These are phyloP conservation scores for Solanum stenotomum DNA, from an alignment of 257 asterid genomes.

Conservation along the genomic window DNA sequence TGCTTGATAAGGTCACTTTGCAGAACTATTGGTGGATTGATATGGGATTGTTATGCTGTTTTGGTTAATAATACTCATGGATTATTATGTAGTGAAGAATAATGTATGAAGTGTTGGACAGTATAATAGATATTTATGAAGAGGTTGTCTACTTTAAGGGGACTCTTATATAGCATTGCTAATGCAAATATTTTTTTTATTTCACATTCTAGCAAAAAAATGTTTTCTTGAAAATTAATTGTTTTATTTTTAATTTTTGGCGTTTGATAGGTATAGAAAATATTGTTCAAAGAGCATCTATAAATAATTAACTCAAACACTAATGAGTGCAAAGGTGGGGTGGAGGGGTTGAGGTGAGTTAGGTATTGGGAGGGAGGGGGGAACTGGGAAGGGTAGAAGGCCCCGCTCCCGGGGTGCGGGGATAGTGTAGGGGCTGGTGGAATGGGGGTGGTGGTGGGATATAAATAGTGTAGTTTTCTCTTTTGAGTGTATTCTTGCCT, in stretches of 20 bases:
- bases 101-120: not conserved
- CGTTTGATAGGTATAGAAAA: not conserved
- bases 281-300: not conserved
- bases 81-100: not conserved
- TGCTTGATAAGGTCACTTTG: not conserved
- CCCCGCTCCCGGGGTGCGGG: not conserved
- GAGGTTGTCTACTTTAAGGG: not conserved
- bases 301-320: not conserved
- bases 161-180: not conserved
- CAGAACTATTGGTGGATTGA: not conserved
- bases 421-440: not conserved
- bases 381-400: not conserved
- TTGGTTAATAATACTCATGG: not conserved
- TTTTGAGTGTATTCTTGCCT: not conserved
- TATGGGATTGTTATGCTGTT: not conserved
- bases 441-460: not conserved
- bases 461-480: not conserved
- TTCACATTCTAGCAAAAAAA: not conserved
- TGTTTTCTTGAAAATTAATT: too few species aligned
- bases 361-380: not conserved
- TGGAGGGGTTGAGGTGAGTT: not conserved
- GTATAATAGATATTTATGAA: not conserved
- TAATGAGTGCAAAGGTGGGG: not conserved
- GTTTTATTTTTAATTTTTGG: too few species aligned
- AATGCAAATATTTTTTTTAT: not conserved